These are phyloP conservation scores for Mycena epipterygia DNA, from an alignment of 768 basidiomycete genomes.

Conservation along the genomic window DNA sequence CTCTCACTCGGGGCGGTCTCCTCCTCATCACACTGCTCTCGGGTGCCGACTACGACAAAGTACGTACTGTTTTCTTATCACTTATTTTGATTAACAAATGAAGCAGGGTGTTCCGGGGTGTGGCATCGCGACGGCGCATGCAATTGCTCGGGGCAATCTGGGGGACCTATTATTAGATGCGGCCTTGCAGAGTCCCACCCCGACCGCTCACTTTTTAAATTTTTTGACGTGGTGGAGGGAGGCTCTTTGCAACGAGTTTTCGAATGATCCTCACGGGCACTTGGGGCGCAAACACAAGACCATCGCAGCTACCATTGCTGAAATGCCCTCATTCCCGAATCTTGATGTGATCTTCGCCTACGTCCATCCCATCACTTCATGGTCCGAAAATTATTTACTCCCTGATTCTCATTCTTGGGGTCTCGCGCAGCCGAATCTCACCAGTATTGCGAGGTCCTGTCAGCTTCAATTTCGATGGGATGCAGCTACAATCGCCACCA, in stretches of 20 bases:
- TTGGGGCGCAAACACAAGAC: background rate
- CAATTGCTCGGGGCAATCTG: background rate
- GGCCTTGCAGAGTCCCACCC: background rate
- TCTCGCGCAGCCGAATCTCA: background rate
- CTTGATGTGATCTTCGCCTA: background rate
- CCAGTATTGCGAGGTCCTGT: background rate
- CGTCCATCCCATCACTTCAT: conserved; percentile 6
- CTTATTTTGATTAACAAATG: too few relatives aligned
- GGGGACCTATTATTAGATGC: background rate
- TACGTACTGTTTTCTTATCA: background rate
- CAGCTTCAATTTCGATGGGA: conserved; percentile 8
- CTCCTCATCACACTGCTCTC: background rate
- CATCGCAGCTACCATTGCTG: background rate
- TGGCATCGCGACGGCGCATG: background rate
- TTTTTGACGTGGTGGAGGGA: background rate
- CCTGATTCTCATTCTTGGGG: conserved; percentile 2
- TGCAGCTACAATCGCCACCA: background rate
- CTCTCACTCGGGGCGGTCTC: background rate
- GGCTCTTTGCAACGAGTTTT: background rate
- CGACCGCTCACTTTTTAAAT: background rate
- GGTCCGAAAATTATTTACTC: background rate
- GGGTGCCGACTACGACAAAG: background rate
- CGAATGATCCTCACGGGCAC: background rate
- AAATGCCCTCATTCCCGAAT: background rate
- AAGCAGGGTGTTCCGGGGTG: background rate